phyloP scores from a whole-genome alignment of 768 basidiomycete species.

The Brasilioporus rufonigricans region DNA sequence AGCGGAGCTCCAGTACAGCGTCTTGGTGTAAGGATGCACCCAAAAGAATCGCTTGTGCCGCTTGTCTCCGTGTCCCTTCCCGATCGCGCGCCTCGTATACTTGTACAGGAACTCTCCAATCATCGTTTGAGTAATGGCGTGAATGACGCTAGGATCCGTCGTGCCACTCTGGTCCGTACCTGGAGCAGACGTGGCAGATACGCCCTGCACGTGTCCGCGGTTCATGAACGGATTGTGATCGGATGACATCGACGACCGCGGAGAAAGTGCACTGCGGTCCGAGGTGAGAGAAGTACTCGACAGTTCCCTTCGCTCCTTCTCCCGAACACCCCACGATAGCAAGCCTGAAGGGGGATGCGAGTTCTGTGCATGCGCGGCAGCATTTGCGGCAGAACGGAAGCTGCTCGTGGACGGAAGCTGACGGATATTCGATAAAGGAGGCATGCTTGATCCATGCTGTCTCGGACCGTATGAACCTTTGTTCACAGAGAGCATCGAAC shows the following conservation, averaged over 20 bases:
- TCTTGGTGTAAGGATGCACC: conserved; percentile 99
- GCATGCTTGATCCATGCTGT: conserved; percentile 73
- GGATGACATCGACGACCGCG: conserved; percentile 81
- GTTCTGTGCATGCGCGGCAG: conserved; percentile 49
- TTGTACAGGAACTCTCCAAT: conserved; percentile 99
- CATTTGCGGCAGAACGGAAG: conserved; percentile 72
- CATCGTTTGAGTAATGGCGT: conserved; percentile 99
- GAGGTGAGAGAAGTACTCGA: conserved; percentile 72
- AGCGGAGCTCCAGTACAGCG: conserved; percentile 92
- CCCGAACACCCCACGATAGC: conserved; percentile 49
- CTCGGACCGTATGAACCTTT: conserved; percentile 47
- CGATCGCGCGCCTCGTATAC: conserved; percentile 87
- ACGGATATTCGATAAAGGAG: conserved; percentile 64
- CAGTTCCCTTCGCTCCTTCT: conserved; percentile 53
- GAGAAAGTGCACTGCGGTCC: conserved; percentile 64
- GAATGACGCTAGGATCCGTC: conserved; percentile 89
- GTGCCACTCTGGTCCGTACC: conserved; percentile 31
- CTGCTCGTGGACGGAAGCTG: conserved; percentile 78
- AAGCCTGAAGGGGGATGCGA: conserved; percentile 42
- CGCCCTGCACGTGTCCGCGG: conserved; percentile 34
- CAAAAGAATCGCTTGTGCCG: conserved; percentile 97
- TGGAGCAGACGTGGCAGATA: conserved; percentile 47
- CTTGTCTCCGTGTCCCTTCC: conserved; percentile 86
- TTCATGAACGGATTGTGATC: conserved; percentile 56
- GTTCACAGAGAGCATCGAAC: conserved; percentile 56